phyloP scores from a whole-genome alignment of 208 protist species.

The Herpetomonas tarakana region DNA sequence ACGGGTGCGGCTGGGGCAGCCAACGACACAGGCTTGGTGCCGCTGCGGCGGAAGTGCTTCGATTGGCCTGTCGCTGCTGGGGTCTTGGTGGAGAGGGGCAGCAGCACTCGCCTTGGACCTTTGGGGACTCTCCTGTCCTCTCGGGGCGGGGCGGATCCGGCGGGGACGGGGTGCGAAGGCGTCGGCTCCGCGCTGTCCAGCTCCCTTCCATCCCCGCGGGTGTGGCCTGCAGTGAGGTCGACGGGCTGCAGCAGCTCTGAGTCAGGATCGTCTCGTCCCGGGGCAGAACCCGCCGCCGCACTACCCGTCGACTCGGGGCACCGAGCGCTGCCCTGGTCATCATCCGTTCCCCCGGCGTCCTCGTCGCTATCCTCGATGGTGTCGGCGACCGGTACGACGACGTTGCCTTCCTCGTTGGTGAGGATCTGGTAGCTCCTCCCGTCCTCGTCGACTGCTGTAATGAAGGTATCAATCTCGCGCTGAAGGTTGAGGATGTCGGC shows the following conservation, averaged over 20 bases:
- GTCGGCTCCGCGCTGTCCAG: not conserved
- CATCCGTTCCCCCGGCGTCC: not conserved
- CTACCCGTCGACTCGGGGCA: too few relatives aligned
- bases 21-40: not conserved
- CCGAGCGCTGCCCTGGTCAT: not conserved
- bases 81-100: not conserved
- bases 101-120: not conserved
- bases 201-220: not conserved
- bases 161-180: not conserved
- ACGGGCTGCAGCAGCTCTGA: not conserved
- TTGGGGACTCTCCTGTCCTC: too few relatives aligned
- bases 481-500: conserved; percentile 41
- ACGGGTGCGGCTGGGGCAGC: conserved; percentile 7
- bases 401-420: conserved; percentile 32
- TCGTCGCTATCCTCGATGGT: conserved; percentile 6
- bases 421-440: conserved; percentile 68
- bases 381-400: conserved; percentile 61
- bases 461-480: conserved; percentile 68
- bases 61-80: not conserved
- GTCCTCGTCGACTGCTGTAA: conserved; percentile 81
- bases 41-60: conserved; percentile 14
- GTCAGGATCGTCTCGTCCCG: too few relatives aligned
- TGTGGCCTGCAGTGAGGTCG: conserved; percentile 3
- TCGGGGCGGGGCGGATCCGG: too few relatives aligned
- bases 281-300: too few relatives aligned